A percentile compares a stretch with the other conserved stretches of the same genome.
Conservation (phyloP, 176 grass and related monocot genomes). For the Zoysia pacifica region DNA sequence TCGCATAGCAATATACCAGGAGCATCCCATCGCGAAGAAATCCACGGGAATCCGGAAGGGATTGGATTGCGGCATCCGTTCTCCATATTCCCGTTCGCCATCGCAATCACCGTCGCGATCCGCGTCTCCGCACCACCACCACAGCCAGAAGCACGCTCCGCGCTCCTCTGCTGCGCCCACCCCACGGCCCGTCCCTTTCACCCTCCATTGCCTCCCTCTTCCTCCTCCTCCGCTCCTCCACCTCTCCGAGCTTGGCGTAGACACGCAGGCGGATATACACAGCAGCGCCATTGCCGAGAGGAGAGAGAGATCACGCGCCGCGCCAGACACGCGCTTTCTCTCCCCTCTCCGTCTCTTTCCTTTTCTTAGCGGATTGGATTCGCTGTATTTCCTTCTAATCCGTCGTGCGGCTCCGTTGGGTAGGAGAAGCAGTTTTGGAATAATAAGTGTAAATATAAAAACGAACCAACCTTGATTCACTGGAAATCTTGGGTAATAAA, state of each 20-base stretch:
- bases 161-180: constrained; percentile 10
- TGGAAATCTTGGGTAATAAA: background rate
- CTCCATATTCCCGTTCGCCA: background rate
- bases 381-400: background rate
- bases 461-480: constrained; percentile 1
- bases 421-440: background rate
- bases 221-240: background rate
- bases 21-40: background rate
- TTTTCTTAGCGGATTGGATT: background rate
- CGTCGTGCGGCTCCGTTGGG: background rate
- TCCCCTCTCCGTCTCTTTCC: too few relatives aligned
- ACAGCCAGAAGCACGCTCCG: background rate
- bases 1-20: background rate
- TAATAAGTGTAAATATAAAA: background rate
- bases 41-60: constrained; percentile 33
- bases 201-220: background rate
- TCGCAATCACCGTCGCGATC: constrained; percentile 2
- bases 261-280: background rate
- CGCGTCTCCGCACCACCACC: background rate
- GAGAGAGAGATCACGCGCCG: constrained; percentile 20
- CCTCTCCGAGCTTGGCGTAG: background rate
- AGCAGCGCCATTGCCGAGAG: constrained; percentile 12
- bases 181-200: background rate
- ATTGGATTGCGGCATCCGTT: constrained; percentile 36
- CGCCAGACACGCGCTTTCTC: background rate